Conservation (phyloP, 371 early-diverging fungal species). For the Parasitella parasitica region DNA sequence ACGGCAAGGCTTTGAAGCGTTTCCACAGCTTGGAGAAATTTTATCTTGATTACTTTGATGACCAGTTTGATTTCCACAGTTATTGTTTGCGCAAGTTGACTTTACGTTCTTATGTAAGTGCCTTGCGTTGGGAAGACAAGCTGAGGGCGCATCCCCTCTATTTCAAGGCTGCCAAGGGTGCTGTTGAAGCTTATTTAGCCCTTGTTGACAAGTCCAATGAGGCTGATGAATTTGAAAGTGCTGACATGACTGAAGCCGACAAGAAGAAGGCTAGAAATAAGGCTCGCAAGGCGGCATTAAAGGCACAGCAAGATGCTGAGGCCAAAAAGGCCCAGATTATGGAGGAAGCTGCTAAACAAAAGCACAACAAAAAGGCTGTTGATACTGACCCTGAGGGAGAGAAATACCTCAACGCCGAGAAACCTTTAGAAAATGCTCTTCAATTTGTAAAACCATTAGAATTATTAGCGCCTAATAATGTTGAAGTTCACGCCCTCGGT, state of each 20-base stretch:
- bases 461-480: constrained; percentile 50
- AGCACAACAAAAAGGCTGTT: constrained; percentile 48
- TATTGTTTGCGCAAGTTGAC: constrained; percentile 92
- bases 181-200: constrained; percentile 69
- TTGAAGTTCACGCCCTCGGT: constrained; percentile 69
- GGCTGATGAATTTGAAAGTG: constrained; percentile 39
- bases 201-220: constrained; percentile 63
- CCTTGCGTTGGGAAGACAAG: constrained; percentile 78
- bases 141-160: constrained; percentile 73
- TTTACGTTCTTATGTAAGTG: constrained; percentile 79
- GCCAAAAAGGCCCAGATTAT: constrained; percentile 36
- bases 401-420: constrained; percentile 57
- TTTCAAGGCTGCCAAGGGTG: constrained; percentile 74
- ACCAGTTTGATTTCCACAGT: constrained; percentile 96
- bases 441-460: constrained; percentile 76
- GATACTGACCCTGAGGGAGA: constrained; percentile 74
- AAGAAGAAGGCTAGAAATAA: constrained; percentile 61
- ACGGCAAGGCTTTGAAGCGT: constrained; percentile 85
- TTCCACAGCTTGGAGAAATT: constrained; percentile 82
- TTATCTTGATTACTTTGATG: constrained; percentile 85
- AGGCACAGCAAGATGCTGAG: constrained; percentile 47
- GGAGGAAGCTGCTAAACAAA: constrained; percentile 44
- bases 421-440: constrained; percentile 74
- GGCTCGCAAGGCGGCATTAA: constrained; percentile 54
- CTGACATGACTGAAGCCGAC: constrained; percentile 63